A percentile compares a stretch with the other conserved stretches of the same genome.
These are phyloP conservation scores for Parascedosporium putredinis DNA, from an alignment of 2,329 filamentous ascomycete species.

Conservation along the genomic window DNA sequence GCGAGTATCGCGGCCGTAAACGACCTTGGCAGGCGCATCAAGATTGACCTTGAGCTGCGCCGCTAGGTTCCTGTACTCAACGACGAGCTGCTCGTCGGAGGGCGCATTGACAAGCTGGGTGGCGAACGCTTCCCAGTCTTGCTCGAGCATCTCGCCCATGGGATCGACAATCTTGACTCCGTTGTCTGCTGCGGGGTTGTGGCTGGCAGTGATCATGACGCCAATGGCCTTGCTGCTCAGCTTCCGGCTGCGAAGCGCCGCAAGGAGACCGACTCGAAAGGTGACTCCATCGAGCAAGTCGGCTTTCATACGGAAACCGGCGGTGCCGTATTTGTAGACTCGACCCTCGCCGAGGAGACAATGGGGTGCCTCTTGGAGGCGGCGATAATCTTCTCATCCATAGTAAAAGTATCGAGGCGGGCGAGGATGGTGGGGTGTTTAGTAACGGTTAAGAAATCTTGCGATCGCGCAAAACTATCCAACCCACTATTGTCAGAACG, in stretches of 20 bases:
- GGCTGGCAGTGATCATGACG: slow-evolving; percentile 91
- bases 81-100: slow-evolving; percentile 61
- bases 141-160: slow-evolving; percentile 95
- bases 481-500: not conserved
- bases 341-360: slow-evolving; percentile 30
- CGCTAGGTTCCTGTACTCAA: slow-evolving; percentile 67
- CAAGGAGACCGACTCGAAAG: slow-evolving; percentile 83
- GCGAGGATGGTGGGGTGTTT: no score
- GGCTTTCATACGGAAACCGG: slow-evolving; percentile 59
- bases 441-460: no score
- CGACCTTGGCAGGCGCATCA: slow-evolving; percentile 61
- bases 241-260: slow-evolving; percentile 80
- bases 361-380: slow-evolving; percentile 55
- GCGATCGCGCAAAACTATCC: no score
- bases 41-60: slow-evolving; percentile 67
- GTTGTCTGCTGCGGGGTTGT: slow-evolving; percentile 84
- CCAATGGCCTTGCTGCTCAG: slow-evolving; percentile 85
- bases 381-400: slow-evolving; percentile 46
- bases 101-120: slow-evolving; percentile 81
- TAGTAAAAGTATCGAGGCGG: slow-evolving; percentile 16
- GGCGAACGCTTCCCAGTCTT: slow-evolving; percentile 85
- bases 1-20: slow-evolving; percentile 87
- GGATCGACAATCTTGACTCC: slow-evolving; percentile 95
- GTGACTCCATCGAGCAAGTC: slow-evolving; percentile 85
- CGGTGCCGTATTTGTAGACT: slow-evolving; percentile 55